Conservation (phyloP, 2,329 filamentous ascomycete genomes). For the Aschersonia sp. region DNA sequence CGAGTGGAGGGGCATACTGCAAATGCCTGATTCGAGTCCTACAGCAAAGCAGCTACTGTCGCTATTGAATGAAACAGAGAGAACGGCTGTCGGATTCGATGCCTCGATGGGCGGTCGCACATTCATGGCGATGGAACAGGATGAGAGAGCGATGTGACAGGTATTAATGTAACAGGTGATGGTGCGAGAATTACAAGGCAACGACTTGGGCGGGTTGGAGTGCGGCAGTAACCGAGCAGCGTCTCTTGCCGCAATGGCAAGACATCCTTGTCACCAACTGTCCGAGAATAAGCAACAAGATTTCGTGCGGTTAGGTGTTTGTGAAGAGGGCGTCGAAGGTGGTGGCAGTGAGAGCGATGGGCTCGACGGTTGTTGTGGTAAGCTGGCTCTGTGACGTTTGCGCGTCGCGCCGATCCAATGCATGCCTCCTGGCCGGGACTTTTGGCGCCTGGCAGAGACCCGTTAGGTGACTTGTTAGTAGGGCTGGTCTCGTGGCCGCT, state of each 20-base stretch:
- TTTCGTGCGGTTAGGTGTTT: background rate
- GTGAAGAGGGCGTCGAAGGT: too few relatives aligned
- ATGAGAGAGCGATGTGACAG: conserved; percentile 8
- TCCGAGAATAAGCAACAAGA: background rate
- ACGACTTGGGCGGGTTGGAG: background rate
- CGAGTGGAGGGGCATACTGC: conserved; percentile 40
- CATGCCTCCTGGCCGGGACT: too few relatives aligned
- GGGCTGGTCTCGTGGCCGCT: too few relatives aligned
- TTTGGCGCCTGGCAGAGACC: too few relatives aligned
- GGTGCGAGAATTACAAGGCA: background rate
- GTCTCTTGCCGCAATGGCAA: background rate
- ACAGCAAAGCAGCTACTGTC: conserved; percentile 77
- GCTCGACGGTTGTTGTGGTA: background rate
- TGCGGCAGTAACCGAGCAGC: background rate
- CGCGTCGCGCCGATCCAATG: too few relatives aligned
- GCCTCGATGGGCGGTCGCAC: conserved; percentile 75
- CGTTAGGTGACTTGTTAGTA: too few relatives aligned
- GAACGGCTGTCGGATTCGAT: conserved; percentile 56
- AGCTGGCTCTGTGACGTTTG: too few relatives aligned
- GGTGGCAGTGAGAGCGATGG: background rate
- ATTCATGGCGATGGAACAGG: conserved; percentile 49
- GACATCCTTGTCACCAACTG: background rate
- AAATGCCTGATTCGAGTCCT: conserved; percentile 74
- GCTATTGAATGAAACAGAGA: conserved; percentile 76
- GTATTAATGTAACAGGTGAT: background rate